Evolutionary conservation across 352 stramenopile species (phyloP), one percentile per base, ranked within the genome.

Genomic region (Phytophthora quininea): DNA sequence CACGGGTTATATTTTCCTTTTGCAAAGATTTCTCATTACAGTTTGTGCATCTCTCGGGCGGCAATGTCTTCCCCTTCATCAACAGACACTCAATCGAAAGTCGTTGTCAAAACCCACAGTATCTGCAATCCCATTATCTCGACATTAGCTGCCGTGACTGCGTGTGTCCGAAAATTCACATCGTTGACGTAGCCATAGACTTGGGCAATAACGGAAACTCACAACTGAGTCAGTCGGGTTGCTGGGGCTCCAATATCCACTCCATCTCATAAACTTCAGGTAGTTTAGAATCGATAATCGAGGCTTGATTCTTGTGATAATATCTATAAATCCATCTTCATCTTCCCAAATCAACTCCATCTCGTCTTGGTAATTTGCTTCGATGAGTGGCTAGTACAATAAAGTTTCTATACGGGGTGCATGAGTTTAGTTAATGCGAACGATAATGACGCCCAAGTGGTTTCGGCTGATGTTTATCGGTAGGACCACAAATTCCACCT

Each of bases 141-240:
- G 10, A 40, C 35, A 40, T 40, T 11, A 11, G 35, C 35, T 11
- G 6, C 10, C 6, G 35, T 40, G 35, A 40, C 35, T 11, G 6
- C 10, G 35, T 11, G 35, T 6, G 6, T 40, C 10, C 35, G 35
- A 40, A 40, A 40, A 11, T 40, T 11, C 35, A 40, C 10, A 11
- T 40, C 6, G 10, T 40, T 11, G 10, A 40, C 10, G 35, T 11
- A 40, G 35, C 35, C 10, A 40, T 40, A 40, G 10, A 40, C 35
- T 40, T 40, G 19, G 47, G 38, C 58, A 54, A 58, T 38, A 35
- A 52, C 24, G 55, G 38, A 53, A 53, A 43, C 45, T 3, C 47
- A 48, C 42, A 48, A 15, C 42, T 48, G 6, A 7, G 6, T 15
- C 42, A 48, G n/a, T 48, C 42, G n/a, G n/a, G 42, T 48, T 48